Percentiles rank a stretch among this genome's conserved stretches.
Evolutionary conservation across 176 grass and related monocot genomes (phyloP).

Genomic region (Pontederia paniculata): DNA sequence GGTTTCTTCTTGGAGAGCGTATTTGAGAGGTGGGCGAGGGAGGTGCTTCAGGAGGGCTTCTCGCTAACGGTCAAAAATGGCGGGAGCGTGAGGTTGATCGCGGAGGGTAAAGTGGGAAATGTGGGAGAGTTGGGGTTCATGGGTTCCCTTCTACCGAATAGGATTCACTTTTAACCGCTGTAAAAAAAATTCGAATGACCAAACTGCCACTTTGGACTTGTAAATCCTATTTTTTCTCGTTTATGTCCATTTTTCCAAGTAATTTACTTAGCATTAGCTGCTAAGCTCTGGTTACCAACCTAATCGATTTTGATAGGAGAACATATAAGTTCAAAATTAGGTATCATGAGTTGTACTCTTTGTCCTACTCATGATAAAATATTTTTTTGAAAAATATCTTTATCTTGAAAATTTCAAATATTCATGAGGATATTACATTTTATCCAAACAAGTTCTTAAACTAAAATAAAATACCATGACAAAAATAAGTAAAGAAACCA

Average conservation of each 20-base stretch:
- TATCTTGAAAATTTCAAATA: too few relatives aligned
- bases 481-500: too few relatives aligned
- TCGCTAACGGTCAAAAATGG: background rate
- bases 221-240: background rate
- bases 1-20: constrained; percentile 11
- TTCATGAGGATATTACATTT: too few relatives aligned
- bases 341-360: too few relatives aligned
- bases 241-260: background rate
- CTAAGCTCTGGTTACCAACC: too few relatives aligned
- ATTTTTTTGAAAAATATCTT: too few relatives aligned
- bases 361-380: too few relatives aligned
- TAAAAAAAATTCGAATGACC: background rate
- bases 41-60: constrained; percentile 2
- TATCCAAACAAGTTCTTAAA: too few relatives aligned
- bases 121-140: constrained; percentile 5
- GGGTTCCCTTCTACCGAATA: constrained; percentile 2
- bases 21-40: constrained; percentile 3
- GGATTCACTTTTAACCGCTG: background rate
- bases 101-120: constrained; percentile 2
- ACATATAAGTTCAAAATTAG: too few relatives aligned
- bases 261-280: background rate
- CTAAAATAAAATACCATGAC: too few relatives aligned
- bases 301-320: too few relatives aligned
- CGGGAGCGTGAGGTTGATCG: constrained; percentile 1
- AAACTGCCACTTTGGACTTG: background rate